phyloP scores from a whole-genome alignment of 2,329 filamentous ascomycete species.

The Apiospora malaysiana region DNA sequence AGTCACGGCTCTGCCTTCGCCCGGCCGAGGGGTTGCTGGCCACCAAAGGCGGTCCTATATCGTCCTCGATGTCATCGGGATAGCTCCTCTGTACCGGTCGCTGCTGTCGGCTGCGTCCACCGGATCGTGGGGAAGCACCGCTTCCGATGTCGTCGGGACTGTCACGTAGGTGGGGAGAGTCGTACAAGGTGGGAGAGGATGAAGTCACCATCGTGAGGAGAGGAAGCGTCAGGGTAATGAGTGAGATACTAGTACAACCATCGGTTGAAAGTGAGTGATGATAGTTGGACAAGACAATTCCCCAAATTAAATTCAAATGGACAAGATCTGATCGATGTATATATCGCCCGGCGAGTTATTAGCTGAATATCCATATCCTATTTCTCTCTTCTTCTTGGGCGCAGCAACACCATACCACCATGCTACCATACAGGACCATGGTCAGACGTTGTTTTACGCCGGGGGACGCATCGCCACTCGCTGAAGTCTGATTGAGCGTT shows the following conservation, averaged over 20 bases:
- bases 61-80: slow-evolving; percentile 7
- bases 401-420: too few species aligned
- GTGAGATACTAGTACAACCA: not conserved
- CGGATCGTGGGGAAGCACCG: not conserved
- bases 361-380: too few species aligned
- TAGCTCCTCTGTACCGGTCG: not conserved
- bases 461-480: slow-evolving; percentile 6
- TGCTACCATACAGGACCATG: not conserved
- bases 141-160: not conserved
- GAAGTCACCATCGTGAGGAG: not conserved
- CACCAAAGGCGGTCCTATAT: not conserved
- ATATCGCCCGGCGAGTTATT: not conserved
- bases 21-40: not conserved
- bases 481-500: not conserved
- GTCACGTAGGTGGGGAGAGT: not conserved
- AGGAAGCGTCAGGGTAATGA: not conserved
- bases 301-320: not conserved
- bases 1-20: not conserved
- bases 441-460: slow-evolving; percentile 6
- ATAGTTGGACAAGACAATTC: not conserved
- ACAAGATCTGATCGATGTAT: not conserved
- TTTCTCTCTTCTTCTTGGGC: too few species aligned
- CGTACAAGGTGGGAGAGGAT: not conserved
- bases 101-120: not conserved
- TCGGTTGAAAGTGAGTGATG: not conserved